A percentile compares a stretch with the other conserved stretches of the same genome.
Conservation (phyloP, 2,329 filamentous ascomycete genomes). For the Xenoacremonium recifei region DNA sequence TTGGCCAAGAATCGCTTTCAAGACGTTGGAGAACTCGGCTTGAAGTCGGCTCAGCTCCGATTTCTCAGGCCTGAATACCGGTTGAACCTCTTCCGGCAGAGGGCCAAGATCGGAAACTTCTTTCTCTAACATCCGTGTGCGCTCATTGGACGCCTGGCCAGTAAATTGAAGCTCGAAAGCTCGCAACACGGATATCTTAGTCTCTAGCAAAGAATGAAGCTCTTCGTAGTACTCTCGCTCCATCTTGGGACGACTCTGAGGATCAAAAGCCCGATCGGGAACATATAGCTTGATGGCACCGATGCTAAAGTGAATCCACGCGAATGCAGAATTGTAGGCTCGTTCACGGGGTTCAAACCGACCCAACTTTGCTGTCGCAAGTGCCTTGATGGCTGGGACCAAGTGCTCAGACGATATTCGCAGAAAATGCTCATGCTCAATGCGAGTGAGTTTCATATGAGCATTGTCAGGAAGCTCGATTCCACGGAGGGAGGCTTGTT, state of each 20-base stretch:
- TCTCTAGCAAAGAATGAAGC: slow-evolving; percentile 53
- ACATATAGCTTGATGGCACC: slow-evolving; percentile 78
- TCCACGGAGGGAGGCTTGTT: no score
- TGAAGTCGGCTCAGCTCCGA: slow-evolving; percentile 73
- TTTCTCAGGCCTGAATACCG: slow-evolving; percentile 67
- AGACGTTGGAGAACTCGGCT: slow-evolving; percentile 76
- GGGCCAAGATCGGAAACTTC: slow-evolving; percentile 64
- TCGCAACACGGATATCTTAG: slow-evolving; percentile 59
- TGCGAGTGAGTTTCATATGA: slow-evolving; percentile 11
- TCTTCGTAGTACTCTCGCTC: slow-evolving; percentile 59
- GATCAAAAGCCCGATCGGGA: slow-evolving; percentile 84
- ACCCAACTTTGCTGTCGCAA: slow-evolving; percentile 34
- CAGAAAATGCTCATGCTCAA: slow-evolving; percentile 36
- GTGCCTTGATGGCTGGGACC: slow-evolving; percentile 43
- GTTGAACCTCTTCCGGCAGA: slow-evolving; percentile 60
- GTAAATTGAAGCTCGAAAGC: slow-evolving; percentile 67
- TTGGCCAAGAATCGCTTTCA: slow-evolving; percentile 60
- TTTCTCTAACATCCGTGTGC: slow-evolving; percentile 60
- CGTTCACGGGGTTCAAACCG: slow-evolving; percentile 13
- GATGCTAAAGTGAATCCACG: slow-evolving; percentile 75
- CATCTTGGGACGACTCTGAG: slow-evolving; percentile 64
- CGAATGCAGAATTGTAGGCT: slow-evolving; percentile 44
- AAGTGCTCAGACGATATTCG: slow-evolving; percentile 42
- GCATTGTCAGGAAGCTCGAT: not conserved
- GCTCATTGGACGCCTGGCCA: slow-evolving; percentile 65